Conservation (phyloP, 305 asterid genomes). For the Withania somnifera region DNA sequence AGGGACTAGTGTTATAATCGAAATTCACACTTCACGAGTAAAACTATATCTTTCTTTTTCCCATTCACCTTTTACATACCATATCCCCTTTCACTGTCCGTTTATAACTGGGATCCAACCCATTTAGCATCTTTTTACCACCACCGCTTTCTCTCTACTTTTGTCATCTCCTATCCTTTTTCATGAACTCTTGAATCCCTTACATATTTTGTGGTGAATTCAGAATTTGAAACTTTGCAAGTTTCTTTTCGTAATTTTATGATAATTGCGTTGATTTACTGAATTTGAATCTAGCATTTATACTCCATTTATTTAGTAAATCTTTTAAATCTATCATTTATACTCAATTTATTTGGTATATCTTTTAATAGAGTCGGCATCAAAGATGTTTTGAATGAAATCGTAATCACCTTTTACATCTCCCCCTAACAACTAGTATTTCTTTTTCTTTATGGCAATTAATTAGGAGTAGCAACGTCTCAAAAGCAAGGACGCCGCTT, state of each 20-base stretch:
- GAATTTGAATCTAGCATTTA: too few relatives aligned
- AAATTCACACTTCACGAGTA: conserved; percentile 1
- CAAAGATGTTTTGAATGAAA: too few relatives aligned
- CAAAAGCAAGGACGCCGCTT: background rate
- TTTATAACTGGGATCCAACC: conserved; percentile 2
- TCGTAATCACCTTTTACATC: background rate
- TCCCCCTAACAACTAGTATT: background rate
- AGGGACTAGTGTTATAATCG: background rate
- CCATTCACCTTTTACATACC: background rate
- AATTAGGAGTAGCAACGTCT: background rate
- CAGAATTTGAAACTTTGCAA: too few relatives aligned
- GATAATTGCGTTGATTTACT: too few relatives aligned
- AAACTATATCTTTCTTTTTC: background rate
- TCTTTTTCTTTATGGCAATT: background rate
- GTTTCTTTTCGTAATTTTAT: too few relatives aligned
- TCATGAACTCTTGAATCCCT: too few relatives aligned
- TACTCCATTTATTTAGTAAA: too few relatives aligned
- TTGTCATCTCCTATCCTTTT: background rate
- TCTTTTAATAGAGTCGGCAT: too few relatives aligned
- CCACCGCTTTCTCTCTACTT: too few relatives aligned
- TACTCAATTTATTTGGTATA: too few relatives aligned
- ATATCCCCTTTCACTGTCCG: background rate
- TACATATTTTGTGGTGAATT: too few relatives aligned
- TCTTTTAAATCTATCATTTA: background rate
- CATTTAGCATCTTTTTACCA: background rate